Base-by-base conservation (phyloP, 169 alveolate species). In the Eimeria acervulina region DNA sequence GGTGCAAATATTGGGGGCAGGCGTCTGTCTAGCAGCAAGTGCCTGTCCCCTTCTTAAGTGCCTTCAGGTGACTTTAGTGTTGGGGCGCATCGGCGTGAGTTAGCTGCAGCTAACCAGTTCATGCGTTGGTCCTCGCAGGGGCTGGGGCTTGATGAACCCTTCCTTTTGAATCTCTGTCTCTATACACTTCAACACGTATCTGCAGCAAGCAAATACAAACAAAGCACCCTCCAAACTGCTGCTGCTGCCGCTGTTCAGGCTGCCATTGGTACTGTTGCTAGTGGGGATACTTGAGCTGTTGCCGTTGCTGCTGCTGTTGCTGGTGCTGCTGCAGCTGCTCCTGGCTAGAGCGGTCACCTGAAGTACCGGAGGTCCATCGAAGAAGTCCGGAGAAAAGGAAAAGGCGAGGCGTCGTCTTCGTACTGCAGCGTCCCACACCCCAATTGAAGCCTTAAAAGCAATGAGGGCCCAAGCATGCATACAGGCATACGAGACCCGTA, bases 301-400 rank as follows among this genome's bases (percentile, higher is more conserved):
- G 59, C 19, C 8, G 23, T 19, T 38, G 36, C 15, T 23, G 55
- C 28, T 42, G 28, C 59, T 17, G 51, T 21, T 17, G n/a, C 19
- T 74, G 61, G 19, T 8, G 36, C 28, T 74, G 85, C 36, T 1
- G 85, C 59, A 0, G 85, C 55, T 74, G 61, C 38, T 40, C 0
- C 28, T 38, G 61, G 61, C 15, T 21, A 21, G 36, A 26, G 36
- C 51, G 40, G 19, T 74, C 42, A 81, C 90, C 90, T 42, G 90
- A 81, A 81, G 66, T 81, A 81, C n/a, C 90, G 61, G 23, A 81
- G 90, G 90, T 81, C 90, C 90, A 81, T 81, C 19, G 90, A 81
- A 72, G 90, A 81, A 33, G 90, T 42, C 26, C 90, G 28, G 17
- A 81, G 66, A 51, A 81, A 81, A 28, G 90, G 90, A 21, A 81